These are phyloP conservation scores for Coemansia brasiliensis DNA, from an alignment of 192 early-diverging fungal genomes.

Conservation along the genomic window DNA sequence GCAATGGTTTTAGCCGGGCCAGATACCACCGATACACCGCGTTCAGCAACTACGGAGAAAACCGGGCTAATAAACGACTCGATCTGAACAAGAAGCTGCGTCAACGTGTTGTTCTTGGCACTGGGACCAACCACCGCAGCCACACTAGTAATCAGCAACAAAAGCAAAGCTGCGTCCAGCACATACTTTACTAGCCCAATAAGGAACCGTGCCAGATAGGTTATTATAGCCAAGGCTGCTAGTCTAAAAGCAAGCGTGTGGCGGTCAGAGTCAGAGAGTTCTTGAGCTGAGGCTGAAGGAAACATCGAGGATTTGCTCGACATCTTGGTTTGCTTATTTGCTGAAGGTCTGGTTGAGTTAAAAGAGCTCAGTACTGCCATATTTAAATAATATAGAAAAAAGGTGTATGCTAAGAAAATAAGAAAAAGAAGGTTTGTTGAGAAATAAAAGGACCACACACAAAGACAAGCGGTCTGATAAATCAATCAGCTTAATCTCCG, in stretches of 20 bases:
- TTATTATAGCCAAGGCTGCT: conserved; percentile 17
- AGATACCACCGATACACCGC: conserved; percentile 13
- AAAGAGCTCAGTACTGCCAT: too few relatives aligned
- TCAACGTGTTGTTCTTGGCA: conserved; percentile 22
- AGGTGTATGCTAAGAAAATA: too few relatives aligned
- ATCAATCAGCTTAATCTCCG: conserved; percentile 17
- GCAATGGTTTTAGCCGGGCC: conserved; percentile 21
- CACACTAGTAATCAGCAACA: conserved; percentile 21
- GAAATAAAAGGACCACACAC: too few relatives aligned
- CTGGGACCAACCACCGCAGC: conserved; percentile 34
- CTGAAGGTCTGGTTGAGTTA: too few relatives aligned
- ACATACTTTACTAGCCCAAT: conserved; percentile 32
- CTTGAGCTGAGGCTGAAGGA: not conserved
- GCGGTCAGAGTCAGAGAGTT: conserved; percentile 6
- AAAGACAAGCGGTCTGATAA: not conserved
- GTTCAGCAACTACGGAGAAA: conserved; percentile 31
- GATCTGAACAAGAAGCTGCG: conserved; percentile 27
- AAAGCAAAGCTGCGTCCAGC: conserved; percentile 28
- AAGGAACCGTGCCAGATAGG: conserved; percentile 18
- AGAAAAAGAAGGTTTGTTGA: too few relatives aligned
- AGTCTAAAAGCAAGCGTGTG: conserved; percentile 36
- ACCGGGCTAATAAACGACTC: conserved; percentile 39
- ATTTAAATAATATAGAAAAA: too few relatives aligned
- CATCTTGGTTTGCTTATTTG: not conserved
- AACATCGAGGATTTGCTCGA: not conserved